Base-by-base conservation (phyloP, 805 yeast genomes). In the Yamadazyma nakazawae region DNA sequence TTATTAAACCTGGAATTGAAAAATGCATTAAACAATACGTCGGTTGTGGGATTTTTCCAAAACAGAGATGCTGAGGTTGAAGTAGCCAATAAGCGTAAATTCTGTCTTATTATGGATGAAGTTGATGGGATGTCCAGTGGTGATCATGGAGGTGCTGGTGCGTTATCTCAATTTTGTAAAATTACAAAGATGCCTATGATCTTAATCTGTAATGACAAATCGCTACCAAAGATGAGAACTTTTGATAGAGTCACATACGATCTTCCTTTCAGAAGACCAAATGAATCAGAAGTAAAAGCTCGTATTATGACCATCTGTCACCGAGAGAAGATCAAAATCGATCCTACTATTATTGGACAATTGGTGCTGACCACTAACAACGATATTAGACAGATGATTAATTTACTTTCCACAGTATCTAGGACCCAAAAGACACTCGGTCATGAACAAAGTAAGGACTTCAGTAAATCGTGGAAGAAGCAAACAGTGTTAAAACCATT, bases 61-160 rank as follows among this genome's bases (percentile, higher is more conserved):
- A 70, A 76, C 45, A 57, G 64, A 17, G 67, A 64, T 18, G 57
- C 55, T 9, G 40, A 31, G 5, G 21, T 44, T 46, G 53, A 28
- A 18, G 56, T 57, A 19, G 56, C 34, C 2, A 77, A 80, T 54
- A 72, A 77, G 40, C 75, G 78, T 43, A 82, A 79, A 50, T 82
- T 92, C 56, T 88, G 90, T 46, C 74, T 94, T 40, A 85, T 94
- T 52, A 90, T 94, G 98, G 99, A 94, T 68, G 99, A 94, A 70
- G 98, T 94, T 26, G 99, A 94, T 64, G 99, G 99, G 56, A 94
- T 94, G 98, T 88, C 96, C 35, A 90, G 95, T 60, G 99, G 99
- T 53, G 99, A 94, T 66, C 84, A 94, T 57, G 99, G 99, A 51
- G 99, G 99, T 52, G 96, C 94, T 24, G 97, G 97, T 19, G 95